A percentile compares a stretch with the other conserved stretches of the same genome.
Conservation (phyloP, 768 basidiomycete species). For the Trametes villosa region DNA sequence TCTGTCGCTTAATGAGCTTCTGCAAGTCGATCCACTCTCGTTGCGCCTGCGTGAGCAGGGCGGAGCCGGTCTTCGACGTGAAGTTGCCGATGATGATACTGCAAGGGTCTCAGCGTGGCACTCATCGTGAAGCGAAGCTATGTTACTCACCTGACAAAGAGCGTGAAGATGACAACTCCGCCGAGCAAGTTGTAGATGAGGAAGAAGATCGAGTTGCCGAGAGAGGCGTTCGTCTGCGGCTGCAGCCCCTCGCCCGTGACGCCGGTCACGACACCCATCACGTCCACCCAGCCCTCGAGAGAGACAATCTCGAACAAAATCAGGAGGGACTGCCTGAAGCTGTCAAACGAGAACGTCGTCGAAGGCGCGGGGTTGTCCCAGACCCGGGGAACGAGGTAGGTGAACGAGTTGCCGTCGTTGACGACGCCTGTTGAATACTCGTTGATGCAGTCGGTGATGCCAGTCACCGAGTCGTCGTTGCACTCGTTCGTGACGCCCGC, state of each 20-base stretch:
- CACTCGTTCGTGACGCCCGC: constrained; percentile 82
- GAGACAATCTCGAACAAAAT: constrained; percentile 98
- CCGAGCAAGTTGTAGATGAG: constrained; percentile 91
- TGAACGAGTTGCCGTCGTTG: constrained; percentile 62
- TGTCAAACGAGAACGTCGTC: constrained; percentile 89
- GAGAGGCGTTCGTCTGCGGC: constrained; percentile 71
- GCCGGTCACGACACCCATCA: constrained; percentile 79
- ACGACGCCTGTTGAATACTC: constrained; percentile 64
- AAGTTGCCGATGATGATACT: constrained; percentile 98
- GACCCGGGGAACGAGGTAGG: constrained; percentile 79
- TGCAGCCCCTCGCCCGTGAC: constrained; percentile 74
- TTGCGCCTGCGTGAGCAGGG: constrained; percentile 84
- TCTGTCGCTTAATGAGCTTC: constrained; percentile 84
- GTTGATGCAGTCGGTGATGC: constrained; percentile 67
- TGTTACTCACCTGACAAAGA: constrained; percentile 86
- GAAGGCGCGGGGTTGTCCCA: constrained; percentile 88
- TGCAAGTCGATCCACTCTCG: constrained; percentile 94
- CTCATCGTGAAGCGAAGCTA: constrained; percentile 2
- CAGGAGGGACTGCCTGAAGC: constrained; percentile 78
- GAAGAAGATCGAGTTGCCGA: constrained; percentile 89
- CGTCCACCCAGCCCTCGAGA: constrained; percentile 96
- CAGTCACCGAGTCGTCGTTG: constrained; percentile 66
- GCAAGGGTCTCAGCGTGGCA: constrained; percentile 21
- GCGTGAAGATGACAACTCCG: constrained; percentile 84
- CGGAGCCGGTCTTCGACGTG: constrained; percentile 82